Conservation (phyloP, 306 rosid genomes). For the Delonix regia region DNA sequence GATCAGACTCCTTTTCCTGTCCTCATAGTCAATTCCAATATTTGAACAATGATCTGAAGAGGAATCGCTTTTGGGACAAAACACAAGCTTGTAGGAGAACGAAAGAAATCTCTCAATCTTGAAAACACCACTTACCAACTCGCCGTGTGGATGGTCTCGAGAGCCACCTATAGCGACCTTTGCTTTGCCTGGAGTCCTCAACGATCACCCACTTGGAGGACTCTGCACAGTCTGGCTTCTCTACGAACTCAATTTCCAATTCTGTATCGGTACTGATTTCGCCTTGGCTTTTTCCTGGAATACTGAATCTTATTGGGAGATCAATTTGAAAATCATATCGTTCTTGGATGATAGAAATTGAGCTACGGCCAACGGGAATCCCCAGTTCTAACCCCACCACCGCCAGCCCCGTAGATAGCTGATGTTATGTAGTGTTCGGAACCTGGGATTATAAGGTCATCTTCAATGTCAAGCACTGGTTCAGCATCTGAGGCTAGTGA, state of each 20-base stretch:
- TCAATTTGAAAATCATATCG: background rate
- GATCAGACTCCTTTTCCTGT: constrained; percentile 14
- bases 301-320: background rate
- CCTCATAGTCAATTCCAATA: constrained; percentile 8
- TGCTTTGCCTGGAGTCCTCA: background rate
- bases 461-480: background rate
- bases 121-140: background rate
- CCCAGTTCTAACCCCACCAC: background rate
- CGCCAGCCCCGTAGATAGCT: background rate
- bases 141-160: background rate
- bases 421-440: background rate
- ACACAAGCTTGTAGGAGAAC: background rate
- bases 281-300: background rate
- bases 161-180: constrained; percentile 19
- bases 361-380: background rate
- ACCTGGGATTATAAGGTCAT: background rate
- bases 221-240: constrained; percentile 12
- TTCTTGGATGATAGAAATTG: background rate
- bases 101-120: background rate
- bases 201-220: constrained; percentile 23
- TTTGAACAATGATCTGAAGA: background rate
- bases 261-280: background rate
- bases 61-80: background rate
- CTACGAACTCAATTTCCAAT: background rate
- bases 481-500: background rate